Conservation (phyloP, 1,284 basidiomycete genomes). For the Boletus calvinii region DNA sequence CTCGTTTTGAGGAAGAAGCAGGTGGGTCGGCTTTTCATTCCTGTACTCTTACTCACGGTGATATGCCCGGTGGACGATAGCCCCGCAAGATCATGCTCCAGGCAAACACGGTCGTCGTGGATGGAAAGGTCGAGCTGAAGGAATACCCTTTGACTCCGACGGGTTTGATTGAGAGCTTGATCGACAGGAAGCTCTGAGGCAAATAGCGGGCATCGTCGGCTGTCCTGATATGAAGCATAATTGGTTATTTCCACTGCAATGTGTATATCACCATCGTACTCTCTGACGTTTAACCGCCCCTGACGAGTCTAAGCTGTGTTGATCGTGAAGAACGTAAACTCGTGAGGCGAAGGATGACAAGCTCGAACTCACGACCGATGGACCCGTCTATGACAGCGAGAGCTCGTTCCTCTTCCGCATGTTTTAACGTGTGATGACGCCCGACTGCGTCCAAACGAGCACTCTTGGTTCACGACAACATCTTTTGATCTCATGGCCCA, state of each 20-base stretch:
- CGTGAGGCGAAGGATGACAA: too few species aligned
- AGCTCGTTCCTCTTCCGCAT: too few species aligned
- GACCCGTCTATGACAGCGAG: too few species aligned
- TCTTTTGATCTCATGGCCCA: too few species aligned
- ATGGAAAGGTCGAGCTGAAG: slow-evolving; percentile 67
- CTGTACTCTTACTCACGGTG: background rate
- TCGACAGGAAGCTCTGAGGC: slow-evolving; percentile 63
- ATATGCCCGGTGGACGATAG: slow-evolving; percentile 34
- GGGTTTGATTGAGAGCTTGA: slow-evolving; percentile 77
- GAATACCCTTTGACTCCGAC: slow-evolving; percentile 72
- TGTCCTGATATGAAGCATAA: too few species aligned
- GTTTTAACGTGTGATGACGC: too few species aligned
- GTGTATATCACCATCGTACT: background rate
- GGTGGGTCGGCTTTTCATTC: slow-evolving; percentile 40
- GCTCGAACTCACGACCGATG: too few species aligned
- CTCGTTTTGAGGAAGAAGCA: slow-evolving; percentile 77
- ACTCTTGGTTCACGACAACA: too few species aligned
- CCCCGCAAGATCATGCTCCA: slow-evolving; percentile 82
- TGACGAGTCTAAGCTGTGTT: background rate
- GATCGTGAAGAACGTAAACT: too few species aligned
- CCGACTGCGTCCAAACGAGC: too few species aligned
- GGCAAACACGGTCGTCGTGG: slow-evolving; percentile 68
- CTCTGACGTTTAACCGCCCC: background rate
- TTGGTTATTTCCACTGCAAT: background rate
- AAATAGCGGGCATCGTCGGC: background rate